Evolutionary conservation across 768 basidiomycete genomes (phyloP).

Genomic region (Mycena crocata): DNA sequence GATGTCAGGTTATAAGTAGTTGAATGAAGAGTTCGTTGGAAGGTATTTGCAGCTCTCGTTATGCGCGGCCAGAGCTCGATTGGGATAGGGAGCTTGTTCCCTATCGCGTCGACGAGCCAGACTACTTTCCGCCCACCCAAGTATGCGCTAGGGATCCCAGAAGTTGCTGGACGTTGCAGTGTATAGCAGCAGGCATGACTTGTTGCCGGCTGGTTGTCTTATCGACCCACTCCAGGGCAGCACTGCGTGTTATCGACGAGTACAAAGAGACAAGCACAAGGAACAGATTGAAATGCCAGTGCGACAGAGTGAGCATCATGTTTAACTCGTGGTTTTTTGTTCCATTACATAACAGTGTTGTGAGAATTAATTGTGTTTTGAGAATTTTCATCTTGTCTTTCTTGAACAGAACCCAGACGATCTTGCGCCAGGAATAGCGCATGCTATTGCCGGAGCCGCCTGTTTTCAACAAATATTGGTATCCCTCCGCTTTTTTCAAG

Average conservation of each 20-base stretch:
- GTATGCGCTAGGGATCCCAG: background rate
- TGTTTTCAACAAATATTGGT: constrained; percentile 2
- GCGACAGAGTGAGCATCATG: background rate
- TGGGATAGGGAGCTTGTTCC: constrained; percentile 9
- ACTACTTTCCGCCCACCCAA: constrained; percentile 8
- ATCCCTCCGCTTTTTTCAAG: background rate
- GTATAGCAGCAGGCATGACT: background rate
- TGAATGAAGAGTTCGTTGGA: background rate
- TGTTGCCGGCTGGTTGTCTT: background rate
- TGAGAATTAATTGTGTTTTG: no score
- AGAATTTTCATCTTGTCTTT: constrained; percentile 1
- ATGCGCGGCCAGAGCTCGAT: constrained; percentile 6
- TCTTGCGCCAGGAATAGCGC: constrained; percentile 13
- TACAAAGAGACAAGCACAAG: no score
- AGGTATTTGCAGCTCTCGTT: background rate
- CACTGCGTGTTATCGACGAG: background rate
- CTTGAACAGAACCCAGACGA: constrained; percentile 5
- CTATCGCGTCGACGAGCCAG: constrained; percentile 12
- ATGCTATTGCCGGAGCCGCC: constrained; percentile 2
- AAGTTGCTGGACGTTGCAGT: background rate
- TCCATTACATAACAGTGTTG: background rate
- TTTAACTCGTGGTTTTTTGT: constrained; percentile 4
- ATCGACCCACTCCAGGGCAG: background rate
- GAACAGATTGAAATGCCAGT: background rate
- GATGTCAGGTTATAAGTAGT: background rate